These are phyloP conservation scores for Starmerella geochares DNA, from an alignment of 805 yeast species.

Conservation along the genomic window DNA sequence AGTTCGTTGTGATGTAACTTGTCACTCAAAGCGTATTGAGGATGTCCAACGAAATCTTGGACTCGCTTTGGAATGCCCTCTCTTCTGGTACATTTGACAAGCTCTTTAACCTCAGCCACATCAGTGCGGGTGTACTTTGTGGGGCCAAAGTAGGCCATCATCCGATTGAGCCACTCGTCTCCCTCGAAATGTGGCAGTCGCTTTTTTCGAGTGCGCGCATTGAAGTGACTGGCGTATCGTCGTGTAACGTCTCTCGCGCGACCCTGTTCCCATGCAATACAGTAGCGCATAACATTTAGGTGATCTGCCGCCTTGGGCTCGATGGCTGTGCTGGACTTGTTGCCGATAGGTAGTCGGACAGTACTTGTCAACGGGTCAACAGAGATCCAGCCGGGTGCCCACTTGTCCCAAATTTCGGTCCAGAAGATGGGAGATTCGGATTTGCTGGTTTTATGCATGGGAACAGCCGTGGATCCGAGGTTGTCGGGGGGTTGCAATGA, in stretches of 20 bases:
- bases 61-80: conserved; percentile 85
- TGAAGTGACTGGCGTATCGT: conserved; percentile 60
- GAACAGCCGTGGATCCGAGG: conserved; percentile 11
- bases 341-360: conserved; percentile 47
- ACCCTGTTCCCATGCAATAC: conserved; percentile 63
- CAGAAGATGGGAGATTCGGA: conserved; percentile 58
- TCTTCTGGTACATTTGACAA: conserved; percentile 47
- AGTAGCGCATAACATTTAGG: conserved; percentile 58
- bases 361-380: conserved; percentile 61
- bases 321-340: conserved; percentile 41
- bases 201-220: conserved; percentile 65
- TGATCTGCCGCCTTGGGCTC: conserved; percentile 63
- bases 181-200: conserved; percentile 48
- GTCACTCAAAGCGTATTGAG: conserved; percentile 67
- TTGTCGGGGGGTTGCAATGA: conserved; percentile 87
- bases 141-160: conserved; percentile 33
- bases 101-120: conserved; percentile 46
- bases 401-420: conserved; percentile 88
- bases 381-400: conserved; percentile 65
- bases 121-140: conserved; percentile 31
- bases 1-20: conserved; percentile 67
- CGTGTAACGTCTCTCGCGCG: conserved; percentile 75
- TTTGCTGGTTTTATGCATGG: conserved; percentile 8
- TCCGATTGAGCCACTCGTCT: conserved; percentile 40
- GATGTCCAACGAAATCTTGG: conserved; percentile 79